Base-by-base conservation (phyloP, 805 yeast genomes). In the Monosporozyma siamensis region DNA sequence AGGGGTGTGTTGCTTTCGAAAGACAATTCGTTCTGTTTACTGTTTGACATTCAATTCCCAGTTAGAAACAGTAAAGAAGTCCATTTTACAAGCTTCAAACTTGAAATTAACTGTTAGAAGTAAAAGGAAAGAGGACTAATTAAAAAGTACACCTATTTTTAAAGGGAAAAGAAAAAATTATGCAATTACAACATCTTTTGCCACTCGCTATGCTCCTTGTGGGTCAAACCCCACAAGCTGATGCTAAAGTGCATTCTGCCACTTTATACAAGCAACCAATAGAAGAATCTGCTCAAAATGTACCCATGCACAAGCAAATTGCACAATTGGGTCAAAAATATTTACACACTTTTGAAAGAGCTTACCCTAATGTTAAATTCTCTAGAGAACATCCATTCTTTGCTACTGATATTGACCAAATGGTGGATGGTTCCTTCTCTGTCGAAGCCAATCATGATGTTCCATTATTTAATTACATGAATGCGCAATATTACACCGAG, bases 401-500 rank as follows among this genome's bases (percentile, higher is more conserved):
- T 38, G 35, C 48, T 2, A 40, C 39, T 25, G 25, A 31, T n/a
- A 26, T 32, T 15, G 25, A 40, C n/a, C 40, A 41, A 23, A 35
- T 41, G 27, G 31, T n/a, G 7, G 42, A 38, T 26, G 61, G 55
- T 30, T 54, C 56, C 35, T 26, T 29, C 25, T 27, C 29, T 6
- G 36, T 31, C 5, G 52, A 55, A 27, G 68, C 59, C 15, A 77
- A 72, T 29, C 87, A 82, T 60, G 82, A 82, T 51, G 72, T 86
- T 38, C 97, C 97, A 11, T 75, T 92, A 63, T 81, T 92, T 50
- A 89, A 92, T 71, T 92, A 90, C 66, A 67, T 86, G 68, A 92
- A 92, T 63, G 97, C 97, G 34, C 98, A 92, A 69, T 90, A 92
- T 68, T 92, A 74, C 64, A 82, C 98, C 35, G 97, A 90, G 59